phyloP scores from a whole-genome alignment of 2,329 filamentous ascomycete genomes.

The Rugonectria rugulosa region DNA sequence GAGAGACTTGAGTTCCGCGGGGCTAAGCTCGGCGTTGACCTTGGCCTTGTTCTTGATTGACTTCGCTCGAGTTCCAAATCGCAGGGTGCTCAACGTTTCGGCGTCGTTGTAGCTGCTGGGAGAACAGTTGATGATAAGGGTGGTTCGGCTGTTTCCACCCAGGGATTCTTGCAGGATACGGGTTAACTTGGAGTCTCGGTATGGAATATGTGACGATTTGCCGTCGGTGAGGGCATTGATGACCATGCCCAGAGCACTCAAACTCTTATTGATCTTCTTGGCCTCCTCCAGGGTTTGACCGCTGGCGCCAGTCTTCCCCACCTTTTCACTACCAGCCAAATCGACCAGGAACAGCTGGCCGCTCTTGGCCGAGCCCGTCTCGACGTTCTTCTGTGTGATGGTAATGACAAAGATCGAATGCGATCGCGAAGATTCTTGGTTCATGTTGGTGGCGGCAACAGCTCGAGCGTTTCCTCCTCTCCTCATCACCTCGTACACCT shows the following conservation, averaged over 20 bases:
- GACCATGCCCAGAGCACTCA: conserved; percentile 98
- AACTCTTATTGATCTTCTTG: conserved; percentile 99
- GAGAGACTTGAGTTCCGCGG: conserved; percentile 90
- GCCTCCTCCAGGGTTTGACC: conserved; percentile 97
- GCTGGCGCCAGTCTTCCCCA: conserved; percentile 97
- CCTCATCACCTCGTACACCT: conserved; percentile 97
- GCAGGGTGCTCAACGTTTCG: conserved; percentile 89
- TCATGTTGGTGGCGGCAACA: conserved; percentile 99
- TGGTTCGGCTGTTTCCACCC: conserved; percentile 97
- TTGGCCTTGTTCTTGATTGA: conserved; percentile 99
- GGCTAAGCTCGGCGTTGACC: conserved; percentile 97
- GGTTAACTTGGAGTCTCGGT: conserved; percentile 97
- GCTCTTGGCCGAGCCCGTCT: conserved; percentile 94
- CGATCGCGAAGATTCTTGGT: conserved; percentile 95
- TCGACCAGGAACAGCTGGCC: conserved; percentile 97
- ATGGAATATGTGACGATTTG: conserved; percentile 95
- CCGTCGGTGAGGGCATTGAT: conserved; percentile 97
- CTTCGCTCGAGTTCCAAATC: conserved; percentile 96
- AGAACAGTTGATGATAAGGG: conserved; percentile 98
- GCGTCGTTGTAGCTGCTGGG: conserved; percentile 97
- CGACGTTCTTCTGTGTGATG: conserved; percentile 96
- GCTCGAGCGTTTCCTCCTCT: conserved; percentile 87
- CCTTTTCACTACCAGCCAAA: conserved; percentile 97
- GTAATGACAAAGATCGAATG: conserved; percentile 99
- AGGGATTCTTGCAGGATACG: conserved; percentile 96